Percentiles rank a stretch among this genome's conserved stretches.
phyloP scores from a whole-genome alignment of 2,329 filamentous ascomycete genomes.

The Juglanconis sp. region DNA sequence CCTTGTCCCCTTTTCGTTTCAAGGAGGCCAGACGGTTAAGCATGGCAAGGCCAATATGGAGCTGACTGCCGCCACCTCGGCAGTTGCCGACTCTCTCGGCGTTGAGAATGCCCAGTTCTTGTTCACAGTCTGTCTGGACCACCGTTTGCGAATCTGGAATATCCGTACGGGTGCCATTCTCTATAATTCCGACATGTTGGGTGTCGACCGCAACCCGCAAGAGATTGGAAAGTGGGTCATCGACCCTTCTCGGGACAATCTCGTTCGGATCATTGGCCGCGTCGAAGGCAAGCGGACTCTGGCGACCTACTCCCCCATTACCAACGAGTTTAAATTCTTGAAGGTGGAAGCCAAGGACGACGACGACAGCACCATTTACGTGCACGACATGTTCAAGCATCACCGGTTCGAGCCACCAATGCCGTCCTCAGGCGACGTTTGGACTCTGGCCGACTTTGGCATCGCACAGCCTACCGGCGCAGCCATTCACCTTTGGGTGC shows the following conservation, averaged over 20 bases:
- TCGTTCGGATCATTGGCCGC: slow-evolving; percentile 69
- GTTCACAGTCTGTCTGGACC: slow-evolving; percentile 85
- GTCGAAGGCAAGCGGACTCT: slow-evolving; percentile 54
- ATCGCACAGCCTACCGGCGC: slow-evolving; percentile 55
- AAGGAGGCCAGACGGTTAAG: slow-evolving; percentile 59
- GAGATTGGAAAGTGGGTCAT: slow-evolving; percentile 73
- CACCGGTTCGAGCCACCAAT: slow-evolving; percentile 60
- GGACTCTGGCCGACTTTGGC: slow-evolving; percentile 76
- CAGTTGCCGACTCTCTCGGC: slow-evolving; percentile 51
- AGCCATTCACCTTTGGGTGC: slow-evolving; percentile 64
- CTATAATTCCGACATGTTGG: slow-evolving; percentile 73
- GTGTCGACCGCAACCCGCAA: slow-evolving; percentile 61
- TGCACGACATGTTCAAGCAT: slow-evolving; percentile 70
- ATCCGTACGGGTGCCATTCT: slow-evolving; percentile 75
- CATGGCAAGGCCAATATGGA: slow-evolving; percentile 66
- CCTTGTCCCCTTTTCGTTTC: slow-evolving; percentile 66
- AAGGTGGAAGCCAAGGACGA: slow-evolving; percentile 58
- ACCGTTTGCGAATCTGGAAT: slow-evolving; percentile 88
- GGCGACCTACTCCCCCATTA: slow-evolving; percentile 82
- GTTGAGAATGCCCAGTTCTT: slow-evolving; percentile 50
- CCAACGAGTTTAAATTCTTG: slow-evolving; percentile 95
- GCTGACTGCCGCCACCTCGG: slow-evolving; percentile 63
- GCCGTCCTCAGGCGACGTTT: slow-evolving; percentile 70
- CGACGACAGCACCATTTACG: slow-evolving; percentile 58
- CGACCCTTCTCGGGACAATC: slow-evolving; percentile 72